Evolutionary conservation across 164 flowering plant genomes (phyloP).

Genomic region (Cinnamomum chago): DNA sequence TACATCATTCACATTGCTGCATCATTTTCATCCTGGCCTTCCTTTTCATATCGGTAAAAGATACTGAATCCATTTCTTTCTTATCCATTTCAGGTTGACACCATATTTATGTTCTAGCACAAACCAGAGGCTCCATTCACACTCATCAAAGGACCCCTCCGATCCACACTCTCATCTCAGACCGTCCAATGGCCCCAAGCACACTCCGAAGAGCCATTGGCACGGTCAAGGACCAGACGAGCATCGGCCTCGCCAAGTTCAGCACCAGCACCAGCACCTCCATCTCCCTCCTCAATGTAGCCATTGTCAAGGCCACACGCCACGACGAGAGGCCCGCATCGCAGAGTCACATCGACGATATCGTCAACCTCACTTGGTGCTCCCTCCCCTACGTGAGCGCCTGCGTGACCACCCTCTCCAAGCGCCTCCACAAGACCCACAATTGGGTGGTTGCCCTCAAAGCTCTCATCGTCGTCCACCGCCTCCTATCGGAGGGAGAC

Average conservation of each 20-base stretch:
- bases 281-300: slow-evolving; percentile 73
- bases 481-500: slow-evolving; percentile 66
- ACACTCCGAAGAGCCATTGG: slow-evolving; percentile 65
- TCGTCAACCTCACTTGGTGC: slow-evolving; percentile 49
- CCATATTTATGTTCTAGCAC: too few species aligned
- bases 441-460: slow-evolving; percentile 93
- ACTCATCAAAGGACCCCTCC: too few species aligned
- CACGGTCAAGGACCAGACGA: slow-evolving; percentile 63
- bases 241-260: slow-evolving; percentile 51
- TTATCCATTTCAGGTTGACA: too few species aligned
- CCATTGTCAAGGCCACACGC: slow-evolving; percentile 83
- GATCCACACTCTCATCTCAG: slow-evolving; percentile 8
- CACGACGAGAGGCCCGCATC: slow-evolving; percentile 79
- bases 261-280: slow-evolving; percentile 38
- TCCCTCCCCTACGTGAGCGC: slow-evolving; percentile 55
- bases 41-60: too few species aligned
- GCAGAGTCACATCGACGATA: slow-evolving; percentile 52
- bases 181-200: slow-evolving; percentile 47
- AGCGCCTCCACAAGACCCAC: slow-evolving; percentile 67
- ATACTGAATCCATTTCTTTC: too few species aligned
- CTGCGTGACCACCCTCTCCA: slow-evolving; percentile 51
- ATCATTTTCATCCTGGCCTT: too few species aligned
- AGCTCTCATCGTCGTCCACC: slow-evolving; percentile 59
- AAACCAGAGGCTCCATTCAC: too few species aligned
- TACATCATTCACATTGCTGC: too few species aligned